Percentiles rank a stretch among this genome's conserved stretches.
Conservation (phyloP, 345 rosid species). For the Salix viminalis region DNA sequence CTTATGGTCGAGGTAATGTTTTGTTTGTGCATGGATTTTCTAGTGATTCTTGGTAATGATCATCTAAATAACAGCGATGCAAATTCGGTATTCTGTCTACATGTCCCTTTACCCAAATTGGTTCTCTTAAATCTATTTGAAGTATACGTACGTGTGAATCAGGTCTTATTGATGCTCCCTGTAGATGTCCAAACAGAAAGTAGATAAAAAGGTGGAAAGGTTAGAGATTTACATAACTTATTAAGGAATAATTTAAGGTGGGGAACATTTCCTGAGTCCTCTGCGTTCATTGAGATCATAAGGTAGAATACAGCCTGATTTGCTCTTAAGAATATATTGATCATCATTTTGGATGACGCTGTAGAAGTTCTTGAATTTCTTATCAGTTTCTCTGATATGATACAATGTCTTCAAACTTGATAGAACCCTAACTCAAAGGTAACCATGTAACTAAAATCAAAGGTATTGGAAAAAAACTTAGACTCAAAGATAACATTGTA, state of each 20-base stretch:
- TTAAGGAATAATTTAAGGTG: background rate
- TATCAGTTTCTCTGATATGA: no score
- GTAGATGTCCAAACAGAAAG: background rate
- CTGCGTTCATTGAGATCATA: background rate
- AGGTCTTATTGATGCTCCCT: background rate
- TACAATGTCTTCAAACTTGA: no score
- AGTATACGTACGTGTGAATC: background rate
- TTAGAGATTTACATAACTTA: background rate
- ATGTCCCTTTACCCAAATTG: background rate
- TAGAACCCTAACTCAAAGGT: no score
- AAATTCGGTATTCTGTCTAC: background rate
- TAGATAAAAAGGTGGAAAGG: background rate
- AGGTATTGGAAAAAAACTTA: no score
- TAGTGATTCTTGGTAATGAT: background rate
- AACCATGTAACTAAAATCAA: no score
- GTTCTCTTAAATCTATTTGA: background rate
- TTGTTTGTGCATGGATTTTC: background rate
- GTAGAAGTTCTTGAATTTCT: no score
- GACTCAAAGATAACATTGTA: no score
- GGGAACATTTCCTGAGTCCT: background rate
- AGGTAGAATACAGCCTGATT: no score
- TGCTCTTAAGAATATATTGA: no score
- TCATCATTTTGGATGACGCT: no score
- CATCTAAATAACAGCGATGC: background rate
- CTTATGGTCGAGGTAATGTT: constrained; percentile 91